Evolutionary conservation across 768 basidiomycete genomes (phyloP).

Genomic region (Leccinum subgranulosum): DNA sequence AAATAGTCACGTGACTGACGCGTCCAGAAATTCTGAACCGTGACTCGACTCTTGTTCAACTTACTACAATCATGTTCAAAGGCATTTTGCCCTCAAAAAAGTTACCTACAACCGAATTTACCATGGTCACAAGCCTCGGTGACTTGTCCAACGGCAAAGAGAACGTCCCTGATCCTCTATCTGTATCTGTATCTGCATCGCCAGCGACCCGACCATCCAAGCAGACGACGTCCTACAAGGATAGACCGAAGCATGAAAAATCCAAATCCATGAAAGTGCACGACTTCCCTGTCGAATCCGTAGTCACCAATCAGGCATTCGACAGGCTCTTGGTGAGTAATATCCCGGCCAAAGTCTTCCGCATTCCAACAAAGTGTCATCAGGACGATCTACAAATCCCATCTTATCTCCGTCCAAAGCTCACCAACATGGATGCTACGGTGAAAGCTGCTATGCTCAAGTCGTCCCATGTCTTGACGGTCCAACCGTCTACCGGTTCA

Average conservation of each 20-base stretch:
- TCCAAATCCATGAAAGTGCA: constrained; percentile 45
- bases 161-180: constrained; percentile 48
- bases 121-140: constrained; percentile 57
- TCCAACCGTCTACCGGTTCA: constrained; percentile 34
- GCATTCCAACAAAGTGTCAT: constrained; percentile 4
- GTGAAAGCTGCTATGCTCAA: constrained; percentile 93
- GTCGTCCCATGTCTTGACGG: constrained; percentile 66
- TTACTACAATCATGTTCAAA: constrained; percentile 62
- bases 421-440: constrained; percentile 74
- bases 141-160: constrained; percentile 62
- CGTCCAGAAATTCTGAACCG: constrained; percentile 31
- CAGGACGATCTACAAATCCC: constrained; percentile 93
- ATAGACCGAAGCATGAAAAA: constrained; percentile 39
- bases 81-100: constrained; percentile 71
- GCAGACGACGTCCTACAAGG: constrained; percentile 14
- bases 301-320: constrained; percentile 65
- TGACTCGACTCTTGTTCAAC: constrained; percentile 3
- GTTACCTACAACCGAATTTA: constrained; percentile 64
- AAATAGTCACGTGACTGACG: constrained; percentile 33
- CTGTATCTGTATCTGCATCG: constrained; percentile 32
- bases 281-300: constrained; percentile 32
- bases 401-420: constrained; percentile 68
- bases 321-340: constrained; percentile 72
- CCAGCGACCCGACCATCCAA: constrained; percentile 29
- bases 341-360: not conserved